phyloP scores from a whole-genome alignment of 345 rosid genomes.

The Carallia pectinifolia region DNA sequence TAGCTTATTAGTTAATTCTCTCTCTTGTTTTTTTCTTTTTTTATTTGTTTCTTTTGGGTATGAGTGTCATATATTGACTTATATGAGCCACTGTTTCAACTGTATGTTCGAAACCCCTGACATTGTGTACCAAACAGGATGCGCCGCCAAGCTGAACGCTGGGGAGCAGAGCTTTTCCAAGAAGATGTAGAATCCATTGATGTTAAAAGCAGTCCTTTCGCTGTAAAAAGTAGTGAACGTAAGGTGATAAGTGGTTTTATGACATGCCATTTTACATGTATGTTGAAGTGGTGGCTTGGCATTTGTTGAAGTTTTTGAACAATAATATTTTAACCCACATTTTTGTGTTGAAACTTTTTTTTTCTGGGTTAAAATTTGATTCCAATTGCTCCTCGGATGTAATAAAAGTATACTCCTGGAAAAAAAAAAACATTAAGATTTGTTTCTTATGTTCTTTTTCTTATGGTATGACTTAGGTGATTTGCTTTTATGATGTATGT shows the following conservation, averaged over 20 bases:
- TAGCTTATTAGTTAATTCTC: neutral
- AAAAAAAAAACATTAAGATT: neutral
- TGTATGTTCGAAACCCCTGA: slow-evolving; percentile 3
- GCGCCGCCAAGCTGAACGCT: slow-evolving; percentile 93
- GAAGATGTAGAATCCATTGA: slow-evolving; percentile 88
- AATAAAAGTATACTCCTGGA: neutral
- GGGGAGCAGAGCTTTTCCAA: slow-evolving; percentile 94
- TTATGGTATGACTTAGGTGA: neutral
- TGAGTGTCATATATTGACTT: neutral
- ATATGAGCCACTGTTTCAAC: neutral
- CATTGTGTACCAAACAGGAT: slow-evolving; percentile 47
- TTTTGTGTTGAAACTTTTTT: neutral
- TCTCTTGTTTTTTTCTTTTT: neutral
- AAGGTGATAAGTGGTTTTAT: slow-evolving; percentile 55
- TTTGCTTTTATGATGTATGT: no score
- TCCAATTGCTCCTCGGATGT: neutral
- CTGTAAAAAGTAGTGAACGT: slow-evolving; percentile 75
- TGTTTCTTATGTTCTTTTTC: neutral
- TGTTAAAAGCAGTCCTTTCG: slow-evolving; percentile 69
- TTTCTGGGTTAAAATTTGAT: neutral
- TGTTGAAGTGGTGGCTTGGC: neutral
- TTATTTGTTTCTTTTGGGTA: neutral
- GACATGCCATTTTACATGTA: neutral
- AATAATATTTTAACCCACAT: neutral
- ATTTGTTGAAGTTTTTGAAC: neutral